These are phyloP conservation scores for Mycena floridula DNA, from an alignment of 768 basidiomycete genomes.

Conservation along the genomic window DNA sequence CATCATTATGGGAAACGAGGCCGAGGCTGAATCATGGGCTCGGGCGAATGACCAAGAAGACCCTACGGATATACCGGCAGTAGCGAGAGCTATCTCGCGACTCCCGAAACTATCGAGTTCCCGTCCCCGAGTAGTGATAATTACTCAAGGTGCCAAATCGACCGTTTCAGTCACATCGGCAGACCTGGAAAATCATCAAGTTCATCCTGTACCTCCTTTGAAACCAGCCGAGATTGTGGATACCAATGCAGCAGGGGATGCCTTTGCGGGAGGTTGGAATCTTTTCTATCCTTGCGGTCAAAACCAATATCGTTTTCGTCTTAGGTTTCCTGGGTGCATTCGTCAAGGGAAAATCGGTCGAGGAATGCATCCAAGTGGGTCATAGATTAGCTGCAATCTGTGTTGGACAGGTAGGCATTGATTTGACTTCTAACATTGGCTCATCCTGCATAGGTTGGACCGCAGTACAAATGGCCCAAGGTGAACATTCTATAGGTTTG, in stretches of 20 bases:
- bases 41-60: slow-evolving; percentile 42
- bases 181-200: slow-evolving; percentile 32
- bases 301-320: slow-evolving; percentile 29
- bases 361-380: slow-evolving; percentile 57
- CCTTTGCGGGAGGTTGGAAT: slow-evolving; percentile 59
- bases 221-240: slow-evolving; percentile 50
- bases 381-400: slow-evolving; percentile 67
- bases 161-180: slow-evolving; percentile 52
- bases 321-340: slow-evolving; percentile 66
- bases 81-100: slow-evolving; percentile 52
- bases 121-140: slow-evolving; percentile 56
- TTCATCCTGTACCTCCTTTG: slow-evolving; percentile 39
- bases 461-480: slow-evolving; percentile 10
- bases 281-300: background rate
- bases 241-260: slow-evolving; percentile 77
- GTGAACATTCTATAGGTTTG: slow-evolving; percentile 5
- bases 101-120: slow-evolving; percentile 48
- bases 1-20: slow-evolving; percentile 70
- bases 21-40: slow-evolving; percentile 65
- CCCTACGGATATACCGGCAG: slow-evolving; percentile 38
- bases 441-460: slow-evolving; percentile 2
- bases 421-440: background rate
- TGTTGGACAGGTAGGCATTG: slow-evolving; percentile 44
- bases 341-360: slow-evolving; percentile 50
- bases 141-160: slow-evolving; percentile 62